phyloP scores from a whole-genome alignment of 2,329 filamentous ascomycete genomes.

The Talaromyces pinophilus region DNA sequence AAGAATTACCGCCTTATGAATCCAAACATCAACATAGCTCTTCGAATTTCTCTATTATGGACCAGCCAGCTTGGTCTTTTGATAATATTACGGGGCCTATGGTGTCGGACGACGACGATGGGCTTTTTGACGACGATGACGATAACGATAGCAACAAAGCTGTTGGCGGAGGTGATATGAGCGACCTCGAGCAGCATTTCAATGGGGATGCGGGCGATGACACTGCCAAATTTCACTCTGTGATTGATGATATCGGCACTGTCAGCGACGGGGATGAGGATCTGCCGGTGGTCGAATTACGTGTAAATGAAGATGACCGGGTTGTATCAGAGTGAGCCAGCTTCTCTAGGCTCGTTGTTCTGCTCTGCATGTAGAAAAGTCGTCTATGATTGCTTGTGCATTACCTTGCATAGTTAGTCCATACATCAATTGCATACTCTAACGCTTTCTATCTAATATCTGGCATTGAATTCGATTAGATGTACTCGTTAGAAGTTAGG shows the following conservation, averaged over 20 bases:
- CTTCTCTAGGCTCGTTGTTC: neutral
- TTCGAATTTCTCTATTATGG: conserved; percentile 31
- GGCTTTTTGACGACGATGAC: conserved; percentile 38
- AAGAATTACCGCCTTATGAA: conserved; percentile 36
- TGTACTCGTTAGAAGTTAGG: neutral
- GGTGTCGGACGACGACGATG: conserved; percentile 32
- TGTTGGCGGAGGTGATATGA: conserved; percentile 40
- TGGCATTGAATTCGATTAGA: neutral
- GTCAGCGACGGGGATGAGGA: conserved; percentile 39
- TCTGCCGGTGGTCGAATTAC: conserved; percentile 46
- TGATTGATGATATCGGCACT: conserved; percentile 11
- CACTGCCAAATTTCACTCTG: conserved; percentile 24
- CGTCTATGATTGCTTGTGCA: conserved; percentile 8
- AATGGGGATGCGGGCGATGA: conserved; percentile 25
- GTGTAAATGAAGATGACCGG: conserved; percentile 39
- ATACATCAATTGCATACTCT: conserved; percentile 1
- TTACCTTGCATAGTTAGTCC: neutral
- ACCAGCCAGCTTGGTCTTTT: conserved; percentile 41
- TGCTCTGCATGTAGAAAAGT: conserved; percentile 11
- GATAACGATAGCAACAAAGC: conserved; percentile 41
- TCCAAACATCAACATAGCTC: conserved; percentile 32
- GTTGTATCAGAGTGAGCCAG: conserved; percentile 20
- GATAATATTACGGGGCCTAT: conserved; percentile 32
- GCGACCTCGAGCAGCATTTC: conserved; percentile 30
- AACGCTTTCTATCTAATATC: neutral